Percentiles rank a stretch among this genome's conserved stretches.
Conservation (phyloP, 2,329 filamentous ascomycete genomes). For the Bipolaris zeicola region DNA sequence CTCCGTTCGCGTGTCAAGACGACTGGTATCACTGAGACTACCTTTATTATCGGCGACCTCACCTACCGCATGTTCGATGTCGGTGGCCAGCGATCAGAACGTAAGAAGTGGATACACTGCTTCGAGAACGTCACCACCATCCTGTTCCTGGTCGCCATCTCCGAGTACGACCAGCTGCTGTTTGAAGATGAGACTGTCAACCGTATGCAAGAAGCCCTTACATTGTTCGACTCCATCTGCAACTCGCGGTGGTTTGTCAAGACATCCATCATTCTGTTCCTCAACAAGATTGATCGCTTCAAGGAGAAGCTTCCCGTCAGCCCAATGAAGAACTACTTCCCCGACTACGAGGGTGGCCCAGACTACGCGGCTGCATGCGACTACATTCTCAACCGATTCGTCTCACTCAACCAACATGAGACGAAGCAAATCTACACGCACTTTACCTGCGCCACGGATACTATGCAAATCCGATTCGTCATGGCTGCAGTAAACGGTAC, state of each 20-base stretch:
- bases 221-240: slow-evolving; percentile 73
- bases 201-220: slow-evolving; percentile 75
- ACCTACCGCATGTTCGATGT: slow-evolving; percentile 98
- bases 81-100: slow-evolving; percentile 87
- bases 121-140: slow-evolving; percentile 98
- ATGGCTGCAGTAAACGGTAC: slow-evolving; percentile 99
- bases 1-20: slow-evolving; percentile 96
- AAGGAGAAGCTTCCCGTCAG: slow-evolving; percentile 75
- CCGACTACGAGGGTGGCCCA: slow-evolving; percentile 81
- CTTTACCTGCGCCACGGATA: slow-evolving; percentile 98
- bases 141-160: slow-evolving; percentile 94
- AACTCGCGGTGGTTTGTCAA: slow-evolving; percentile 76
- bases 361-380: slow-evolving; percentile 96
- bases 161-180: slow-evolving; percentile 93
- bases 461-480: slow-evolving; percentile 98
- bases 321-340: slow-evolving; percentile 78
- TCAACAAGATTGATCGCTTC: slow-evolving; percentile 78
- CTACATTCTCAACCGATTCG: slow-evolving; percentile 98
- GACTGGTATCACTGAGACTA: slow-evolving; percentile 95
- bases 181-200: slow-evolving; percentile 93
- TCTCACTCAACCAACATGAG: slow-evolving; percentile 97
- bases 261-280: slow-evolving; percentile 73
- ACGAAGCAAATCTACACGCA: slow-evolving; percentile 99
- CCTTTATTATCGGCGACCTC: slow-evolving; percentile 91
- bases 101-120: slow-evolving; percentile 93